Evolutionary conservation across 2,329 filamentous ascomycete genomes (phyloP).

Genomic region (Colletotrichum godetiae): DNA sequence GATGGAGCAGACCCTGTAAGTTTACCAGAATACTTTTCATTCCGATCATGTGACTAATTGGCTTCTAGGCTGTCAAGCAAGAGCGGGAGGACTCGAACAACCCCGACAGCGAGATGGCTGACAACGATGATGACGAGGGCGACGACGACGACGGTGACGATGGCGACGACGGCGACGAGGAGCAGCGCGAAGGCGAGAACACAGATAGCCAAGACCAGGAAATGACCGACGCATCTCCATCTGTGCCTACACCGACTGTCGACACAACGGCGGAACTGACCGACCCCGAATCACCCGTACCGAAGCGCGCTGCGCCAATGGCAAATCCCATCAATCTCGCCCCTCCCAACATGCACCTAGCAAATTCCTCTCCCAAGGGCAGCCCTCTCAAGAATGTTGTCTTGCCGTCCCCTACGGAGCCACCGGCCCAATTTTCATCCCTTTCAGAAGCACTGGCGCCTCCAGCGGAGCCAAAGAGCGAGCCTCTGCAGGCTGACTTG

Average conservation of each 20-base stretch:
- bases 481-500: conserved; percentile 10
- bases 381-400: conserved; percentile 66
- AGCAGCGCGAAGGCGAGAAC: conserved; percentile 54
- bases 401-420: conserved; percentile 57
- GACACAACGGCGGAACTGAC: conserved; percentile 38
- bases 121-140: conserved; percentile 60
- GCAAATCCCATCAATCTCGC: conserved; percentile 46
- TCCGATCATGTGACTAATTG: conserved; percentile 37
- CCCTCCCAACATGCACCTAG: conserved; percentile 41
- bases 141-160: conserved; percentile 61
- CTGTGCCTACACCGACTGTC: conserved; percentile 41
- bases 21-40: background rate
- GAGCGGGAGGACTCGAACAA: conserved; percentile 57
- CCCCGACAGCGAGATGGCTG: conserved; percentile 65
- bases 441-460: conserved; percentile 23
- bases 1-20: conserved; percentile 33
- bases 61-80: conserved; percentile 51
- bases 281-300: conserved; percentile 30
- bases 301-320: conserved; percentile 30
- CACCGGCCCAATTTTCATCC: conserved; percentile 39
- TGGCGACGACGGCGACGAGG: conserved; percentile 59
- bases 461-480: conserved; percentile 3
- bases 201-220: conserved; percentile 36
- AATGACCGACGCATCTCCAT: conserved; percentile 49
- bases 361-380: conserved; percentile 48